These are phyloP conservation scores for Suhomyces maxii DNA, from an alignment of 1,139 yeast genomes.

Conservation along the genomic window DNA sequence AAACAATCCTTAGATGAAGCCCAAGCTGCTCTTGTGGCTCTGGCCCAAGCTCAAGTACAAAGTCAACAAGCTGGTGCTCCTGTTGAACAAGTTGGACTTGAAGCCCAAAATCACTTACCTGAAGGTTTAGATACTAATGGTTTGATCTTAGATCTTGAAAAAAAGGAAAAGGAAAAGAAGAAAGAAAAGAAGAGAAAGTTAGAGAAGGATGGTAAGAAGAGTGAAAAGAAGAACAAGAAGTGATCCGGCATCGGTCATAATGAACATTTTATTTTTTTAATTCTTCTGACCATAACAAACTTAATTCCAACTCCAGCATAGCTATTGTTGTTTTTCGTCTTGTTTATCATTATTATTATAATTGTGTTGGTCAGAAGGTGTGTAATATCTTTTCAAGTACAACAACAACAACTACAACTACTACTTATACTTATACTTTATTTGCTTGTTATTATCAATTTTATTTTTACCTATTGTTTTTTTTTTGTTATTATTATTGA, in stretches of 20 bases:
- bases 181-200: slow-evolving; percentile 28
- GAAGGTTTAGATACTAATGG: slow-evolving; percentile 1
- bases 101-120: background rate
- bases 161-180: slow-evolving; percentile 20
- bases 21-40: slow-evolving; percentile 12
- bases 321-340: no score
- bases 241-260: background rate
- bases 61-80: slow-evolving; percentile 3
- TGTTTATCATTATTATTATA: no score
- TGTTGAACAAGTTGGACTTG: slow-evolving; percentile 4
- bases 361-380: no score
- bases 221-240: slow-evolving; percentile 15
- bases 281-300: no score
- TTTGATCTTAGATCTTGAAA: slow-evolving; percentile 6
- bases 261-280: no score
- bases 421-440: no score
- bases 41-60: slow-evolving; percentile 7
- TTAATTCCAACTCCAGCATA: no score
- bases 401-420: no score
- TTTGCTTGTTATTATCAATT: no score
- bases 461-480: no score
- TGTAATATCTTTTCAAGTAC: no score
- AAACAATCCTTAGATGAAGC: slow-evolving; percentile 44
- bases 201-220: slow-evolving; percentile 20
- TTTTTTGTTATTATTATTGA: no score